phyloP scores from a whole-genome alignment of 176 grass and related monocot genomes.

The Bothriochloa decipiens region DNA sequence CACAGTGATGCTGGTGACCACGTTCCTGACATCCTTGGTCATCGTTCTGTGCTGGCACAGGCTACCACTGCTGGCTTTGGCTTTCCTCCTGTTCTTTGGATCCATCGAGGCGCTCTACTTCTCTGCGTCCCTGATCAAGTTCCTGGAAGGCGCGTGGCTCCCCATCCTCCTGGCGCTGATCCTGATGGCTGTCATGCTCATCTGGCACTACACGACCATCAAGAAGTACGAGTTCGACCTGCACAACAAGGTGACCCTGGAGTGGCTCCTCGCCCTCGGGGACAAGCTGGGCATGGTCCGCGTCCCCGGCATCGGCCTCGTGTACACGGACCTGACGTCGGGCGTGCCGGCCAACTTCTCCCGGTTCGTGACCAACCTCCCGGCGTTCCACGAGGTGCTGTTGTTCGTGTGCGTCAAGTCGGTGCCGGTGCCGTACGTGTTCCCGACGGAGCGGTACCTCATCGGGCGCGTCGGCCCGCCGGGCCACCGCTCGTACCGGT shows the following conservation, averaged over 20 bases:
- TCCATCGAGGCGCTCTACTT: slow-evolving; percentile 90
- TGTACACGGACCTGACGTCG: slow-evolving; percentile 89
- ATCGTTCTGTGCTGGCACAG: slow-evolving; percentile 94
- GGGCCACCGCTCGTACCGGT: slow-evolving; percentile 82
- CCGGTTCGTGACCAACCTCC: slow-evolving; percentile 94
- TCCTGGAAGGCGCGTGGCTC: slow-evolving; percentile 92
- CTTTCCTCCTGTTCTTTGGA: slow-evolving; percentile 85
- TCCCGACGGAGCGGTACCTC: slow-evolving; percentile 86
- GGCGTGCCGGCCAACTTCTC: slow-evolving; percentile 97
- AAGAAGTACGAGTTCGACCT: slow-evolving; percentile 97
- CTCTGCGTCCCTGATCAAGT: slow-evolving; percentile 97
- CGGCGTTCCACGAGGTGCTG: slow-evolving; percentile 83
- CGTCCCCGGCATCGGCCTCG: slow-evolving; percentile 91
- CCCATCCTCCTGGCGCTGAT: slow-evolving; percentile 85
- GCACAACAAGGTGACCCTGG: slow-evolving; percentile 92
- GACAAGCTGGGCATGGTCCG: slow-evolving; percentile 94
- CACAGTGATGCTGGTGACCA: slow-evolving; percentile 97
- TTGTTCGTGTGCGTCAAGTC: slow-evolving; percentile 96
- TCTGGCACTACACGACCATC: slow-evolving; percentile 94
- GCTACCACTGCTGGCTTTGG: slow-evolving; percentile 69
- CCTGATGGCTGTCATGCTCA: slow-evolving; percentile 81
- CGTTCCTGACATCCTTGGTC: slow-evolving; percentile 83
- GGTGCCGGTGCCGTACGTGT: slow-evolving; percentile 82
- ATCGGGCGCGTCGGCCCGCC: slow-evolving; percentile 87
- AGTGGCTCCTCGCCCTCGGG: slow-evolving; percentile 93